These are phyloP conservation scores for Bretschneidera sinensis DNA, from an alignment of 345 rosid genomes.

Conservation along the genomic window DNA sequence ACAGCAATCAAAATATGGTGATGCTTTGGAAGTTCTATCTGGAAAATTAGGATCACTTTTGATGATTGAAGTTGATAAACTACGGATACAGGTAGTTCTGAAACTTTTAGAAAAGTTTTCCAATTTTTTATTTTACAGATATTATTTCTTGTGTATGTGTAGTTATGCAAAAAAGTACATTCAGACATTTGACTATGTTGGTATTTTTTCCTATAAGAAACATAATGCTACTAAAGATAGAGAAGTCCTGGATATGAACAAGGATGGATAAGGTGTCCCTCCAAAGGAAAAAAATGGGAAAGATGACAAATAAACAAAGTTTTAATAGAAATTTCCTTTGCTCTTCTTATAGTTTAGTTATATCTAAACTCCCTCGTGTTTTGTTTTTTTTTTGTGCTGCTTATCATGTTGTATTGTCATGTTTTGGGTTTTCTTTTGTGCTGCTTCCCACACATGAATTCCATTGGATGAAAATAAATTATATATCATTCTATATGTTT, in stretches of 20 bases:
- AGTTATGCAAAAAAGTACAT: too few relatives aligned
- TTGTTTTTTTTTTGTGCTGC: background rate
- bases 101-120: conserved; percentile 10
- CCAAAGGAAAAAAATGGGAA: too few relatives aligned
- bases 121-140: too few relatives aligned
- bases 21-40: conserved; percentile 78
- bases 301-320: background rate
- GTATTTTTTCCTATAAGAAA: background rate
- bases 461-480: background rate
- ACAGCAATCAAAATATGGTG: conserved; percentile 71
- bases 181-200: too few relatives aligned
- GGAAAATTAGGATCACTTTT: conserved; percentile 86
- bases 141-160: background rate
- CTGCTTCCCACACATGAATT: too few relatives aligned
- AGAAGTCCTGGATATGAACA: too few relatives aligned
- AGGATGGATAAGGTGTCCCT: too few relatives aligned
- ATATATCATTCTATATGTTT: background rate
- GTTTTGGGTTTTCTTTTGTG: background rate
- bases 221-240: background rate
- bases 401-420: too few relatives aligned
- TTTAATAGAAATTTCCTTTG: too few relatives aligned
- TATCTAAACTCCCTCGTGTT: too few relatives aligned
- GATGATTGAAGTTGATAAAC: conserved; percentile 84
- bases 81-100: conserved; percentile 79
- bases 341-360: background rate